Evolutionary conservation across 2,329 filamentous ascomycete species (phyloP), one percentile per base, ranked within the genome.

Genomic region (Reticulascus tulasneorum): DNA sequence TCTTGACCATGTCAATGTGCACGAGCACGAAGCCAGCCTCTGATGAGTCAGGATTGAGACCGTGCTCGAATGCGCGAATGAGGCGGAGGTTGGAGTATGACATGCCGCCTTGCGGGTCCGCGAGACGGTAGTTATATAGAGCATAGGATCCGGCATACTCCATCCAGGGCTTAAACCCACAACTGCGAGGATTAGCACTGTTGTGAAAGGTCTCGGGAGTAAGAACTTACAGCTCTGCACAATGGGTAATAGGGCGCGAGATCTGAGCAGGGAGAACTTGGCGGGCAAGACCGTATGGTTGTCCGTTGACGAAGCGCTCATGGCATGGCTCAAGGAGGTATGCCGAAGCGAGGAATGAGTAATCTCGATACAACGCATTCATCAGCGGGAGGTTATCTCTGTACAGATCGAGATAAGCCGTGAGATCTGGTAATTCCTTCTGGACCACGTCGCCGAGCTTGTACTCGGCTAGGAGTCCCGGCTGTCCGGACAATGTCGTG

Each of bases 1-100:
- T 80, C 56, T 82, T 82, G 32, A 95, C 91, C 90, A 96, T 97
- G 62, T 94, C 88, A 33, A 97, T 82, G 60, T 96, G 91, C 5
- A 93, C 90, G 10, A 96, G 76, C n/a, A 96, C 88, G 58, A 97
- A 96, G 32, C 91, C 91, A 1, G 91, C 91, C 61, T 96, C 91
- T 7, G 89, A 95, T 4, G 87, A 94, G 21, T 74, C 75, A 1
- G 86, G 86, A 58, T 96, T 86, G 8, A 95, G 79, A 11, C 91
- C 91, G 51, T 84, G 78, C 64, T 96, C 90, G 52, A 96, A 97
- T 17, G 88, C 91, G 23, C 91, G 86, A 54, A 96, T 82, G 21
- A 96, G 78, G 9, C 88, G 84, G 17, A 96, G 71, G 66, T 84
- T 84, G 49, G 71, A 66, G 53, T 82, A 82, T 23, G 73, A 67